Conservation (phyloP, 2,329 filamentous ascomycete species). For the Lasiodiplodia sp. region DNA sequence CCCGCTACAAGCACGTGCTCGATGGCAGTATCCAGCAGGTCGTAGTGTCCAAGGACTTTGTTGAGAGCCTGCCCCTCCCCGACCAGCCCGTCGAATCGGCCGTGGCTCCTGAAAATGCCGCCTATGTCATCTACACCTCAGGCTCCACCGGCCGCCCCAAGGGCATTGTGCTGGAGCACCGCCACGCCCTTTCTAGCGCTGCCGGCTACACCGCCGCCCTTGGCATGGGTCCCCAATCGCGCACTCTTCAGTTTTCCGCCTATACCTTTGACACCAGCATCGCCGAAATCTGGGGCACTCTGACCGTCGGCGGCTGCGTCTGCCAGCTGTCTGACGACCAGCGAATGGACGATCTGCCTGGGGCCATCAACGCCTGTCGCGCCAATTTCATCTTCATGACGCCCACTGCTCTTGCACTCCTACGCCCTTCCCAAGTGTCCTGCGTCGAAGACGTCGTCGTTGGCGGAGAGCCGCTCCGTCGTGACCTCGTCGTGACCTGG, state of each 20-base stretch:
- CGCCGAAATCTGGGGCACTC: constrained; percentile 45
- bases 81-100: not conserved
- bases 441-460: no score
- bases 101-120: not conserved
- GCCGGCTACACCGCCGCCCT: not conserved
- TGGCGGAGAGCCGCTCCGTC: no score
- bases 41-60: no score
- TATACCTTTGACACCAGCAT: constrained; percentile 43
- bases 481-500: no score
- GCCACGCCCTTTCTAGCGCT: not conserved
- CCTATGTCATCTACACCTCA: constrained; percentile 47
- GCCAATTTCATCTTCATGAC: no score
- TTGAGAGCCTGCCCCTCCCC: not conserved
- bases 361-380: constrained; percentile 36
- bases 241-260: constrained; percentile 42
- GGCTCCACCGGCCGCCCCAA: constrained; percentile 47
- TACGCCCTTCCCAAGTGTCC: no score
- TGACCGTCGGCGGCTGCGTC: constrained; percentile 45
- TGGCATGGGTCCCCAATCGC: constrained; percentile 35
- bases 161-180: constrained; percentile 29
- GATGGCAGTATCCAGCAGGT: not conserved
- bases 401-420: no score
- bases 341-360: constrained; percentile 35
- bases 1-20: not conserved
- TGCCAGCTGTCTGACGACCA: constrained; percentile 47